Evolutionary conservation across 1,284 basidiomycete species (phyloP), one percentile per base, ranked within the genome.

Genomic region (Melampsora americana): DNA sequence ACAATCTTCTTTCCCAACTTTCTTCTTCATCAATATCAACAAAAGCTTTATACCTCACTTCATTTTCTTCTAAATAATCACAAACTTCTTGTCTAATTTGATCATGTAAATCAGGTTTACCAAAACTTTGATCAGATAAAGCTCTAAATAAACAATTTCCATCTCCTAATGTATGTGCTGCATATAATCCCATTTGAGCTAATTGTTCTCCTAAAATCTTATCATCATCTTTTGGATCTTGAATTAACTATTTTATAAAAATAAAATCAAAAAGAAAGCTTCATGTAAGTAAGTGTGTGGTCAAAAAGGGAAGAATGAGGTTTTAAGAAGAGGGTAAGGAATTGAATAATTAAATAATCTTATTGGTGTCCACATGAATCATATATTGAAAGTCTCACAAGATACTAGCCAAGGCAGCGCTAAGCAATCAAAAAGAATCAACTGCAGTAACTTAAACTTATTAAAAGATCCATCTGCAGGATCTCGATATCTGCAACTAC

Each of bases 61-160:
- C 86, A 82, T 92, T 87, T 5, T 82, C 80, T 66, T 87, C 88
- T 69, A 95, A 90, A 87, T 91, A 93, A 80, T 91, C 88, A 83
- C 92, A 95, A 64, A 93, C 87, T 68, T 90, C 88, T 77, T 87
- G 84, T 18, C 93, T 86, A 28, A 95, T 86, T 75, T 87, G 86
- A 42, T 86, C 83, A 80, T 95, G 92, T 77, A 87, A 85, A 35
- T 87, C 86, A 12, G 90, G 88, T 1, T 89, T 86, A 75, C 93
- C 93, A 80, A 90, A 89, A 35, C 93, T 85, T 83, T 95, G 85
- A 83, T 91, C 90, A 67, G 89, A 89, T 72, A 92, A 85, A 0
- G 90, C 89, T 66, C 91, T 89, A 83, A 93, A 93, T 74, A 93
- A 87, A 84, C 92, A 93, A 83, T 93, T 93, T 67, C 92, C 92